These are phyloP conservation scores for Neurospora cerealis DNA, from an alignment of 495 filamentous ascomycete species.

Conservation along the genomic window DNA sequence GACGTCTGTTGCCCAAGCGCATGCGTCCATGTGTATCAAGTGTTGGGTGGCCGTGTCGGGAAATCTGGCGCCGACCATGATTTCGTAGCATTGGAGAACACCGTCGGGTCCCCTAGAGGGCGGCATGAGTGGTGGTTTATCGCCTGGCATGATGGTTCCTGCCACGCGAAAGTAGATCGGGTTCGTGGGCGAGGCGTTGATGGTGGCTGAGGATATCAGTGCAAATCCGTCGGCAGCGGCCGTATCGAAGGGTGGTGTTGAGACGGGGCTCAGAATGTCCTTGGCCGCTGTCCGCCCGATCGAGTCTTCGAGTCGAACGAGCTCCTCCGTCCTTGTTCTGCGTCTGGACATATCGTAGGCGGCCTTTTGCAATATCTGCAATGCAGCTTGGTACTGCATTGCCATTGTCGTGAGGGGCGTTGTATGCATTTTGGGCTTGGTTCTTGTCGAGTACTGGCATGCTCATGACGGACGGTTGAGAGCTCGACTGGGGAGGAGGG, in stretches of 20 bases:
- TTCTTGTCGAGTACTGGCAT: background rate
- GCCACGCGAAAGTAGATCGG: background rate
- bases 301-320: background rate
- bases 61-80: background rate
- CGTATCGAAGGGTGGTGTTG: background rate
- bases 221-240: background rate
- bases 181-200: background rate
- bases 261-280: background rate
- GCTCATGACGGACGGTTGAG: background rate
- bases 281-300: background rate
- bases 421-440: background rate
- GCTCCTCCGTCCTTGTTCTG: background rate
- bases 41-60: background rate
- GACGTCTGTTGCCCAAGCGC: background rate
- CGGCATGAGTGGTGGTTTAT: background rate
- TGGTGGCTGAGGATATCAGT: background rate
- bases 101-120: background rate
- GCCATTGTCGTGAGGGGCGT: background rate
- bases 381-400: background rate
- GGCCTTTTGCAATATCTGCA: background rate
- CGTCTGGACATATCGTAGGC: background rate
- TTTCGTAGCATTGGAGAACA: background rate
- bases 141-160: background rate
- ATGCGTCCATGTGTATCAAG: background rate
- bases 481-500: background rate